Percentiles rank a stretch among this genome's conserved stretches.
Evolutionary conservation across 371 early-diverging fungal genomes (phyloP).

Genomic region (Syncephalastrum sp.): DNA sequence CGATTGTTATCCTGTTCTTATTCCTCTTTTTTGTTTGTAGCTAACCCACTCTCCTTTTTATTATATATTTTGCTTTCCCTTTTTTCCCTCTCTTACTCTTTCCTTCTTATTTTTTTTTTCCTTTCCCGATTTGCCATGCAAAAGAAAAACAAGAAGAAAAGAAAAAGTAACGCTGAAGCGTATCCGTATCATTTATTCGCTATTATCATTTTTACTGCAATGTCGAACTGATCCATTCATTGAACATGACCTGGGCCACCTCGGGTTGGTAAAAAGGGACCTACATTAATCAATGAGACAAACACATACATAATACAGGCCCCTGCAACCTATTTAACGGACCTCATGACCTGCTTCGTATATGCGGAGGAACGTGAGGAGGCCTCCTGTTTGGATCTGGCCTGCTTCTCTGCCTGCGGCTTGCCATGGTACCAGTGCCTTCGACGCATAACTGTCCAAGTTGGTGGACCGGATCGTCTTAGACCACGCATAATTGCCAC

Average conservation of each 20-base stretch:
- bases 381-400: constrained; percentile 61
- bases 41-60: too few species aligned
- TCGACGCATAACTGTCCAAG: constrained; percentile 51
- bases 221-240: constrained; percentile 39
- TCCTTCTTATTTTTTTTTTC: too few species aligned
- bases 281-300: constrained; percentile 4
- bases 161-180: too few species aligned
- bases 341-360: constrained; percentile 90
- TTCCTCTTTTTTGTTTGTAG: too few species aligned
- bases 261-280: constrained; percentile 66
- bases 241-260: constrained; percentile 50
- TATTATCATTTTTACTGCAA: too few species aligned
- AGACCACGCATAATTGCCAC: constrained; percentile 87
- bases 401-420: constrained; percentile 52
- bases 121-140: too few species aligned
- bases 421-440: constrained; percentile 14
- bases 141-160: too few species aligned
- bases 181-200: too few species aligned
- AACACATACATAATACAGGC: not conserved
- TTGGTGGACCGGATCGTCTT: constrained; percentile 75
- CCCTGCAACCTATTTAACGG: not conserved
- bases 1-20: too few species aligned
- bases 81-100: too few species aligned
- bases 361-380: constrained; percentile 76
- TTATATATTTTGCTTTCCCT: too few species aligned